These are phyloP conservation scores for Trichoderma sp. DNA, from an alignment of 2,329 filamentous ascomycete species.

Conservation along the genomic window DNA sequence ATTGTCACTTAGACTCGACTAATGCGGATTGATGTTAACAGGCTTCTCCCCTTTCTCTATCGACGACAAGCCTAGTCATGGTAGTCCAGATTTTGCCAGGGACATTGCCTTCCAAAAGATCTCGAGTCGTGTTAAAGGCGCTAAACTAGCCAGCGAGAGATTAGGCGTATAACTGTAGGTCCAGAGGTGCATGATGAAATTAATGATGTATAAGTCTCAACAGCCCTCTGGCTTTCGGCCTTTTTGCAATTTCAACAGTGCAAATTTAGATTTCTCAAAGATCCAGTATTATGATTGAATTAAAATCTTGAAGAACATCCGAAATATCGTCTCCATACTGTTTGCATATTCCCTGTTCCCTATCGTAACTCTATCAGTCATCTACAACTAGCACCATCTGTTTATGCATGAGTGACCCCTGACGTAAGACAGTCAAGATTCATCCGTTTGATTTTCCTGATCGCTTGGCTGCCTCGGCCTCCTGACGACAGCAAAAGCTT, in stretches of 20 bases:
- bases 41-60: constrained; percentile 23
- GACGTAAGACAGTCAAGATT: not conserved
- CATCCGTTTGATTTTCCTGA: not conserved
- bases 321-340: too few relatives aligned
- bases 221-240: too few relatives aligned
- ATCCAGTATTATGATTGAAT: not conserved
- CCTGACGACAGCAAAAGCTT: not conserved
- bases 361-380: too few relatives aligned
- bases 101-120: constrained; percentile 22
- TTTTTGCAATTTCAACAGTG: too few relatives aligned
- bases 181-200: not conserved
- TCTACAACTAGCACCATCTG: too few relatives aligned
- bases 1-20: not conserved
- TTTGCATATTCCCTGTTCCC: too few relatives aligned
- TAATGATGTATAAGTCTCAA: too few relatives aligned
- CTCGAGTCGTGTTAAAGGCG: constrained; percentile 14
- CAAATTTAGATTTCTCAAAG: not conserved
- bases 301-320: not conserved
- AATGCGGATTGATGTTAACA: not conserved
- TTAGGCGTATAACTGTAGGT: constrained; percentile 3
- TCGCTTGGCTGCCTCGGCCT: not conserved
- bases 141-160: constrained; percentile 13
- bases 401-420: too few relatives aligned
- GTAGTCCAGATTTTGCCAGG: constrained; percentile 20
- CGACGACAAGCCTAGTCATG: constrained; percentile 20